Percentiles rank a stretch among this genome's conserved stretches.
These are phyloP conservation scores for Acer saccharum DNA, from an alignment of 345 rosid genomes.

Conservation along the genomic window DNA sequence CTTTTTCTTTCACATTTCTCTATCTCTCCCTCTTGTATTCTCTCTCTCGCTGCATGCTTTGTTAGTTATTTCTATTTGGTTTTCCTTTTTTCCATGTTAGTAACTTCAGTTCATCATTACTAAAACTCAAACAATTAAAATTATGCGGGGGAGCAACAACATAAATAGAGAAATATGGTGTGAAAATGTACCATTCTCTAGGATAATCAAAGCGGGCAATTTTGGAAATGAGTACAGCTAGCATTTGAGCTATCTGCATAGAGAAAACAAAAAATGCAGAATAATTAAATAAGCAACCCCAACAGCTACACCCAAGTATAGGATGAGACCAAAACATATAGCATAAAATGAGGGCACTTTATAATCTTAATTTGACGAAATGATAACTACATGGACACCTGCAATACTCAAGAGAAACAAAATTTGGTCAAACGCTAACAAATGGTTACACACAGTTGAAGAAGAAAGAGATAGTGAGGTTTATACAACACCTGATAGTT, in stretches of 20 bases:
- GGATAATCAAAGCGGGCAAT: constrained; percentile 98
- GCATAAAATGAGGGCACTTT: neutral
- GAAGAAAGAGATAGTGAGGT: constrained; percentile 7
- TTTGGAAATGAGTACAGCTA: constrained; percentile 88
- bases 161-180: constrained; percentile 1
- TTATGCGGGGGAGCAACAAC: neutral
- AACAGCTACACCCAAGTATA: neutral
- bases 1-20: too few relatives aligned
- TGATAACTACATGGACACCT: neutral
- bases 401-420: neutral
- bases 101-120: too few relatives aligned
- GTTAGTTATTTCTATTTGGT: too few relatives aligned
- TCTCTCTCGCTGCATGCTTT: too few relatives aligned
- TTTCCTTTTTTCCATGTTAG: too few relatives aligned
- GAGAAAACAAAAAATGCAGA: constrained; percentile 4
- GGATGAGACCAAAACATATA: neutral
- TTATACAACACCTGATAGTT: constrained; percentile 59
- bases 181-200: constrained; percentile 62
- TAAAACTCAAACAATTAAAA: too few relatives aligned
- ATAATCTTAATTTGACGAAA: constrained; percentile 11
- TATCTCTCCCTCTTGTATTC: too few relatives aligned
- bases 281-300: constrained; percentile 11
- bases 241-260: constrained; percentile 74
- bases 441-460: neutral
- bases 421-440: neutral